A percentile compares a stretch with the other conserved stretches of the same genome.
These are phyloP conservation scores for Mycena citricolor DNA, from an alignment of 1,284 basidiomycete genomes.

Conservation along the genomic window DNA sequence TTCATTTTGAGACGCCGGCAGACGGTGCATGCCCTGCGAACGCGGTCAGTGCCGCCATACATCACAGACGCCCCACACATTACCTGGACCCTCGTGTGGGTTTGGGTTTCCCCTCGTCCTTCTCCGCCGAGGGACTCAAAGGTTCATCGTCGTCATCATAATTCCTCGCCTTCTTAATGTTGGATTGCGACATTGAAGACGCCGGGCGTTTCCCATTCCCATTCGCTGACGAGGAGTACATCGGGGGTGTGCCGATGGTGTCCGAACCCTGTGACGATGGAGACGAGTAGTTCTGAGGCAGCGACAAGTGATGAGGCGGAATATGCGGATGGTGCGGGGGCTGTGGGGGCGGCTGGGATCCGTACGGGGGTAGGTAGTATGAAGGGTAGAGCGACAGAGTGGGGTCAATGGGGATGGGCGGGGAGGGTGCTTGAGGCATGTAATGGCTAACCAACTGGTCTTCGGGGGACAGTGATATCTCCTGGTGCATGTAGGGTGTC, in stretches of 20 bases:
- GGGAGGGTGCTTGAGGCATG: conserved; percentile 58
- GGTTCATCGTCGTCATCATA: conserved; percentile 55
- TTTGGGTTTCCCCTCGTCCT: conserved; percentile 75
- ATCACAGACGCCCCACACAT: too few species aligned
- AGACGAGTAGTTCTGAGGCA: conserved; percentile 51
- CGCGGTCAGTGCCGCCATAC: conserved; percentile 28
- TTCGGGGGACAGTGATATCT: conserved; percentile 38
- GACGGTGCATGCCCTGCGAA: conserved; percentile 82
- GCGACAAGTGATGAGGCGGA: conserved; percentile 46
- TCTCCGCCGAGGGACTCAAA: conserved; percentile 54
- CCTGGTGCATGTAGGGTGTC: conserved; percentile 35
- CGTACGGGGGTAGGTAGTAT: conserved; percentile 51
- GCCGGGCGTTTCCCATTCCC: conserved; percentile 67
- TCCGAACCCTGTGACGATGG: conserved; percentile 78
- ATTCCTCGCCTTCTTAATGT: conserved; percentile 56
- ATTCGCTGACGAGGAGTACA: conserved; percentile 50
- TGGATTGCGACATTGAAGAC: conserved; percentile 44
- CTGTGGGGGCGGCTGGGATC: conserved; percentile 41
- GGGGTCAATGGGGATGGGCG: conserved; percentile 64
- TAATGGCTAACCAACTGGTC: conserved; percentile 34
- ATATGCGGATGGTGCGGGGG: conserved; percentile 38
- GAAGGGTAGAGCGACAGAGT: conserved; percentile 60
- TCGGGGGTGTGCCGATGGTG: conserved; percentile 67
- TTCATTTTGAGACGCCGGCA: conserved; percentile 98
- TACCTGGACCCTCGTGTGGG: conserved; percentile 87